Conservation (phyloP, 1,284 basidiomycete genomes). For the Exobasidium cylindrosporum region DNA sequence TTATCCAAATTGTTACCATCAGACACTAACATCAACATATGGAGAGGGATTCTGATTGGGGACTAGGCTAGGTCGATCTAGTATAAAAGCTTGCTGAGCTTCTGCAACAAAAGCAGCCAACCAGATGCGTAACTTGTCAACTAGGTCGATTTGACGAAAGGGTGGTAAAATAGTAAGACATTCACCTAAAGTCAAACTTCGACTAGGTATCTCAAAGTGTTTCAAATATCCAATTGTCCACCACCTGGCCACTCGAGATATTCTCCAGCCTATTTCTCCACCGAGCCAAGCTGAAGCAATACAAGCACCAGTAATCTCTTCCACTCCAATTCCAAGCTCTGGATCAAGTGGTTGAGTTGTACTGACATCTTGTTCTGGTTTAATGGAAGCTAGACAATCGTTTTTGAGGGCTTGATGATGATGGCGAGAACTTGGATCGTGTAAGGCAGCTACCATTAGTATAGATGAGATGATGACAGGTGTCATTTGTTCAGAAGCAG, state of each 20-base stretch:
- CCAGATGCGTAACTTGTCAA: slow-evolving; percentile 43
- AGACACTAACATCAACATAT: slow-evolving; percentile 32
- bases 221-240: slow-evolving; percentile 43
- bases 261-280: slow-evolving; percentile 28
- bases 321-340: slow-evolving; percentile 47
- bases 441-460: slow-evolving; percentile 38
- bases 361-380: slow-evolving; percentile 8
- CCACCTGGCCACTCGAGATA: slow-evolving; percentile 31
- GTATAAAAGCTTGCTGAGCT: slow-evolving; percentile 41
- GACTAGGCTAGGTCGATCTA: slow-evolving; percentile 30
- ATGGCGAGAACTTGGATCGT: slow-evolving; percentile 28
- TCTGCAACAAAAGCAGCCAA: slow-evolving; percentile 44
- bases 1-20: no score
- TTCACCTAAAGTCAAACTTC: slow-evolving; percentile 37
- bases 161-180: slow-evolving; percentile 42
- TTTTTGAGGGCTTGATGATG: slow-evolving; percentile 6
- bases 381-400: slow-evolving; percentile 3
- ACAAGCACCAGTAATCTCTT: slow-evolving; percentile 48
- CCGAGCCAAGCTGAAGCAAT: slow-evolving; percentile 42
- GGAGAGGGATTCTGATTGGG: slow-evolving; percentile 29
- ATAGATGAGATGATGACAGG: slow-evolving; percentile 46
- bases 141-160: slow-evolving; percentile 41
- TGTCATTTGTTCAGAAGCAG: slow-evolving; percentile 43
- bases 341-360: slow-evolving; percentile 28
- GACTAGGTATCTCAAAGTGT: slow-evolving; percentile 38